phyloP scores from a whole-genome alignment of 2,329 filamentous ascomycete species.

The Microsporum ferrugineum region DNA sequence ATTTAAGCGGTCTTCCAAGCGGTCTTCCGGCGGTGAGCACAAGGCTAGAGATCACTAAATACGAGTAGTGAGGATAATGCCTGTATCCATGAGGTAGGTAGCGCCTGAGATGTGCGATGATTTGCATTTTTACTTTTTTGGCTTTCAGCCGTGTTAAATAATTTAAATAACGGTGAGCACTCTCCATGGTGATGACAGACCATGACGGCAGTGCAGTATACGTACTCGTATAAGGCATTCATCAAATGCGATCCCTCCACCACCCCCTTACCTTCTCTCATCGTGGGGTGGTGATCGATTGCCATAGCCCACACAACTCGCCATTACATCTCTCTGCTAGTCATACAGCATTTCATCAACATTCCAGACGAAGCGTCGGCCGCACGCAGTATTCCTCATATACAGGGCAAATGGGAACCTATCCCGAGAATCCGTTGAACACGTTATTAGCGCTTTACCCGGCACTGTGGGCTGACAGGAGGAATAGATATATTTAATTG shows the following conservation, averaged over 20 bases:
- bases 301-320: not conserved
- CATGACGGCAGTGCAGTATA: not conserved
- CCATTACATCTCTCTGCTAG: not conserved
- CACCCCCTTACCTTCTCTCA: not conserved
- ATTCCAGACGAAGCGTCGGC: not conserved
- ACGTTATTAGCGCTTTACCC: constrained; percentile 4
- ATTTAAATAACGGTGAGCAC: not conserved
- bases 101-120: not conserved
- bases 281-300: not conserved
- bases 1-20: not conserved
- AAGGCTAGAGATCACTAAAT: not conserved
- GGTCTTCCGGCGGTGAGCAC: not conserved
- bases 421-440: constrained; percentile 3
- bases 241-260: not conserved
- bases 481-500: not conserved
- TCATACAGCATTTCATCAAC: not conserved
- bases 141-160: not conserved
- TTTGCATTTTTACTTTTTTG: not conserved
- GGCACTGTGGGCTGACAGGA: constrained; percentile 1
- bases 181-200: not conserved
- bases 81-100: constrained; percentile 1
- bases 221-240: constrained; percentile 2
- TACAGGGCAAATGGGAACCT: not conserved
- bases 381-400: not conserved
- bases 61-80: constrained; percentile 3